Evolutionary conservation across 345 rosid species (phyloP), one percentile per base, ranked within the genome.

Genomic region (Populus nigra): DNA sequence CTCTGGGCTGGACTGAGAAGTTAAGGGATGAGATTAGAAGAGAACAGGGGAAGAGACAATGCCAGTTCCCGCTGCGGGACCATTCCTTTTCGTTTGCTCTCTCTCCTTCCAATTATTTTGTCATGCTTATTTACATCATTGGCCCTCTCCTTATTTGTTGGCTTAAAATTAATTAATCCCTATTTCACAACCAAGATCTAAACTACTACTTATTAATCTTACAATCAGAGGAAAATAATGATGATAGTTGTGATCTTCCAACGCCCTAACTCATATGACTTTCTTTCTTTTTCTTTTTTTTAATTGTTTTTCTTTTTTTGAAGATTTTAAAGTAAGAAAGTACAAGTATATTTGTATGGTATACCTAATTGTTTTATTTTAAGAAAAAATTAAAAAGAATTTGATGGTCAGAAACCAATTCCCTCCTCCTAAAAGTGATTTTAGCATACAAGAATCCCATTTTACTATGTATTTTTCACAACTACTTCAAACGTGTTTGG

Each of bases 41-140:
- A 79, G 82, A 84, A 79, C 88, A 82, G 86, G 77, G 76, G 85
- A 83, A 78, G 80, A 82, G 92, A 91, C 89, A 87, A 84, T 38
- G 79, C 79, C 76, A 47, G 80, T 75, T 82, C 74, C 71, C 67
- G 79, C 6, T 74, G 83, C 45, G 85, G 88, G 84, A 69, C 89
- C 85, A 43, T 73, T 53, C 65, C 7, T 1, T 13, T 36, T 29
- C 4, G 2, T 29, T 41, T 16, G 25, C 16, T 50, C 4, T n/a
- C 15, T 22, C 36, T 53, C 33, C 47, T 1, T 25, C 79, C 85
- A 79, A 83, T 87, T 61, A 83, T 83, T 78, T 75, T 67, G 5
- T 71, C 8, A 0, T 50, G 2, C 0, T 50, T 35, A 43, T 83
- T 83, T 85, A 78, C 87, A 5, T 10, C 22, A 50, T 49, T 80